phyloP scores from a whole-genome alignment of 2,329 filamentous ascomycete genomes.

The Ceratocystiopsis sp. region DNA sequence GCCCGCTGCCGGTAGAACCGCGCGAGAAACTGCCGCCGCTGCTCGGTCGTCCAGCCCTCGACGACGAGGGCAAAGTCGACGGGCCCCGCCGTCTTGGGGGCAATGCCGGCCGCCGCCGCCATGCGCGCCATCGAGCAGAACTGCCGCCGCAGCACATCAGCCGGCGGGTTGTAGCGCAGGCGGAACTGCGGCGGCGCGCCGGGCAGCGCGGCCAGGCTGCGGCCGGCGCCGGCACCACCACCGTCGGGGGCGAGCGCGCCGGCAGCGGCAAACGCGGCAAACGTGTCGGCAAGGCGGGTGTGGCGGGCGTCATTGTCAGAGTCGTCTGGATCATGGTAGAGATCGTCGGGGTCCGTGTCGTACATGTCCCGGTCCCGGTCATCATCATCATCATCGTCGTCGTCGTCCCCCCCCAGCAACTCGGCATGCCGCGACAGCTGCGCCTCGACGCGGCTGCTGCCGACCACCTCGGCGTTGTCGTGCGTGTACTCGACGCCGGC shows the following conservation, averaged over 20 bases:
- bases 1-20: conserved; percentile 59
- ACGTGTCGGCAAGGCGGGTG: conserved; percentile 37
- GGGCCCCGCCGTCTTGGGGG: too few relatives aligned
- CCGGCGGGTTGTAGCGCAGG: conserved; percentile 52
- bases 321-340: too few relatives aligned
- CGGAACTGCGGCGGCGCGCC: too few relatives aligned
- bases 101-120: conserved; percentile 59
- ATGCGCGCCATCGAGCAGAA: conserved; percentile 80
- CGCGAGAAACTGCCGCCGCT: conserved; percentile 62
- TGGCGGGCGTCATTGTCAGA: conserved; percentile 23
- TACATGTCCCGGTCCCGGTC: not conserved
- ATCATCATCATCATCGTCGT: conserved; percentile 13
- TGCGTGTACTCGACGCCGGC: conserved; percentile 92
- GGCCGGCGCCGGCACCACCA: conserved; percentile 9
- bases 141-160: conserved; percentile 58
- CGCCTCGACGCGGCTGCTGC: conserved; percentile 80
- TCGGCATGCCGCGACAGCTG: conserved; percentile 63
- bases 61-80: conserved; percentile 81
- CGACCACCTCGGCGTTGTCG: conserved; percentile 89
- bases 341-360: not conserved
- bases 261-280: conserved; percentile 12
- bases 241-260: not conserved
- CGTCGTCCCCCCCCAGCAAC: conserved; percentile 23
- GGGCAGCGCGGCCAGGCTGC: too few relatives aligned
- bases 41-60: conserved; percentile 75